A percentile compares a stretch with the other conserved stretches of the same genome.
Evolutionary conservation across 305 asterid species (phyloP).

Genomic region (Ilex paraguariensis): DNA sequence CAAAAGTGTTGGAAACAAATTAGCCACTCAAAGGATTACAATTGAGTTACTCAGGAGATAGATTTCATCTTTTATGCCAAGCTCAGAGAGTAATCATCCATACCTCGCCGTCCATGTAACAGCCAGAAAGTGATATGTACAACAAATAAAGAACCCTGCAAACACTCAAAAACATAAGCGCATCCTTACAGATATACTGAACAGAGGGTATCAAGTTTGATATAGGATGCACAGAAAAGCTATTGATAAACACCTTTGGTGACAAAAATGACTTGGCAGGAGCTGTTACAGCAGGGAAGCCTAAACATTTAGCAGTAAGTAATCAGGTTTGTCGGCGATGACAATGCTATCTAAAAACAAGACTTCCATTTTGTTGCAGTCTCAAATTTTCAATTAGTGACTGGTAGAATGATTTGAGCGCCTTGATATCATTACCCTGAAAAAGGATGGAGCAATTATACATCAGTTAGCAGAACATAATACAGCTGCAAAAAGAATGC

Average conservation of each 20-base stretch:
- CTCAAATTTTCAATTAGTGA: slow-evolving; percentile 75
- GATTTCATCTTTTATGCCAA: too few relatives aligned
- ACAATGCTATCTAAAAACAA: slow-evolving; percentile 67
- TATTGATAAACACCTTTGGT: slow-evolving; percentile 31
- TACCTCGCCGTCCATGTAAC: too few relatives aligned
- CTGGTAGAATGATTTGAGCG: slow-evolving; percentile 76
- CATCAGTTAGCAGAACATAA: not conserved
- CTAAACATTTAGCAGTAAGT: slow-evolving; percentile 7
- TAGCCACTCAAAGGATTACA: not conserved
- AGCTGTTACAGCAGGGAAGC: slow-evolving; percentile 18
- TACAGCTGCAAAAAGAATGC: too few relatives aligned
- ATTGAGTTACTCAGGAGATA: too few relatives aligned
- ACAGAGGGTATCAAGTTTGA: not conserved
- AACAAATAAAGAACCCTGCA: not conserved
- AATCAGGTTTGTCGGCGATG: not conserved
- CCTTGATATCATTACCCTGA: slow-evolving; percentile 73
- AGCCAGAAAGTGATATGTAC: not conserved
- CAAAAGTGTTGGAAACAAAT: not conserved
- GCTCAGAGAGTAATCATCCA: too few relatives aligned
- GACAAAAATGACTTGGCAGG: slow-evolving; percentile 17
- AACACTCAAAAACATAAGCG: not conserved
- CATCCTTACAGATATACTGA: not conserved
- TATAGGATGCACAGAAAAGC: not conserved
- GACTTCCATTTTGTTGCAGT: slow-evolving; percentile 78
- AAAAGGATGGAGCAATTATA: slow-evolving; percentile 3